These are phyloP conservation scores for Isatis tinctoria DNA, from an alignment of 345 rosid genomes.

Conservation along the genomic window DNA sequence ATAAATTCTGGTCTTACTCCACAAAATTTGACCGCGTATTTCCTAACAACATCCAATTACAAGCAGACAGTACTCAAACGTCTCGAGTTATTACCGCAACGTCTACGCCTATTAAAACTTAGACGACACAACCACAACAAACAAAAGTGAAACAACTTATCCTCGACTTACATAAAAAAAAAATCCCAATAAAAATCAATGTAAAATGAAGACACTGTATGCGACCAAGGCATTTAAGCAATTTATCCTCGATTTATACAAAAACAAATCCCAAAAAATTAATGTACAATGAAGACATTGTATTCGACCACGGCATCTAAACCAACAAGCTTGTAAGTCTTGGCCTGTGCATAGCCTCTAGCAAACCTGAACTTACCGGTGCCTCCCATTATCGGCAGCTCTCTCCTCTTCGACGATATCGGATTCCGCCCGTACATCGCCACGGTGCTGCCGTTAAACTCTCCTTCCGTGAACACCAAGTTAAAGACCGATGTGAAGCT, in stretches of 20 bases:
- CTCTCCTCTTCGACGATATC: constrained; percentile 11
- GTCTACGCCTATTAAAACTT: neutral
- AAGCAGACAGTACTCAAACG: no score
- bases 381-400: constrained; percentile 33
- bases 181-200: neutral
- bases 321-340: constrained; percentile 15
- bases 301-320: constrained; percentile 28
- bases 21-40: no score
- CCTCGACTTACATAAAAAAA: neutral
- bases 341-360: constrained; percentile 36
- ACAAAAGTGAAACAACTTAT: neutral
- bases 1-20: no score
- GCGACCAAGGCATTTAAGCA: constrained; percentile 27
- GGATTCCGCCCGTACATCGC: constrained; percentile 48
- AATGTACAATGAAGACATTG: constrained; percentile 10
- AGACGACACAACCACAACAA: neutral
- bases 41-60: no score
- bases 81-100: neutral
- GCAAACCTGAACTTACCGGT: constrained; percentile 39
- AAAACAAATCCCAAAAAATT: neutral
- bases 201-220: constrained; percentile 8
- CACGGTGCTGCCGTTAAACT: constrained; percentile 55
- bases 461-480: constrained; percentile 51
- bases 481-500: constrained; percentile 48
- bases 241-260: neutral